These are phyloP conservation scores for Cryoendolithus antarcticus DNA, from an alignment of 2,329 filamentous ascomycete genomes.

Conservation along the genomic window DNA sequence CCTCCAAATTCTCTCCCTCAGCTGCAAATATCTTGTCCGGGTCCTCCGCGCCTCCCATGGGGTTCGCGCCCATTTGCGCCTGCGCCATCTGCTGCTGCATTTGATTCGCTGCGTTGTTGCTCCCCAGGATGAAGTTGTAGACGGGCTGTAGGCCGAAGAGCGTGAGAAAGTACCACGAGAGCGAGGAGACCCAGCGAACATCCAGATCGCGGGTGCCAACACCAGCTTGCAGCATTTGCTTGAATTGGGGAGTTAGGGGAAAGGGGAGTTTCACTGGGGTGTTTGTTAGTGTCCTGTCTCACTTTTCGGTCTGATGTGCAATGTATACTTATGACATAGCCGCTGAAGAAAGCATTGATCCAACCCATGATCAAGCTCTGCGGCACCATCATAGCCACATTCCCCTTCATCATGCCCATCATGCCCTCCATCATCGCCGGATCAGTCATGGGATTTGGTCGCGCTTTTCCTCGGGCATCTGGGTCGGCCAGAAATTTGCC, in stretches of 20 bases:
- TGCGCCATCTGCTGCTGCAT: constrained; percentile 36
- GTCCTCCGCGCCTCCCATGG: constrained; percentile 80
- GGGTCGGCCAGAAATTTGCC: constrained; percentile 85
- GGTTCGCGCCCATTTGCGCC: constrained; percentile 55
- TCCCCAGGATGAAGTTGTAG: constrained; percentile 92
- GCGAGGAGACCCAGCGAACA: constrained; percentile 94
- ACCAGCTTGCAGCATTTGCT: constrained; percentile 96
- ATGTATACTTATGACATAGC: constrained; percentile 81
- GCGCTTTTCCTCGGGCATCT: constrained; percentile 70
- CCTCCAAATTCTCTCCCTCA: constrained; percentile 90
- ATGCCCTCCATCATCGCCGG: constrained; percentile 97
- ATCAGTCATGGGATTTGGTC: constrained; percentile 88
- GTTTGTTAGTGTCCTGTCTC: too few relatives aligned
- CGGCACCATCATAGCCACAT: constrained; percentile 99
- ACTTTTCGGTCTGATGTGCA: neutral
- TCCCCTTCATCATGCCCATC: constrained; percentile 99
- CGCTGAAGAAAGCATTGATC: constrained; percentile 99
- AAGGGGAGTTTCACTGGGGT: constrained; percentile 82
- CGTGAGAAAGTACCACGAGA: constrained; percentile 98
- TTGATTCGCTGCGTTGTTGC: constrained; percentile 83
- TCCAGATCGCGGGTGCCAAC: constrained; percentile 94
- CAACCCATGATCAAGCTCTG: constrained; percentile 99
- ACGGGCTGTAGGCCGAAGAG: constrained; percentile 94
- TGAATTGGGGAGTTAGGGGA: constrained; percentile 95
- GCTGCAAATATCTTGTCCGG: constrained; percentile 88